These are phyloP conservation scores for Dissophora ornata DNA, from an alignment of 192 early-diverging fungal species.

Conservation along the genomic window DNA sequence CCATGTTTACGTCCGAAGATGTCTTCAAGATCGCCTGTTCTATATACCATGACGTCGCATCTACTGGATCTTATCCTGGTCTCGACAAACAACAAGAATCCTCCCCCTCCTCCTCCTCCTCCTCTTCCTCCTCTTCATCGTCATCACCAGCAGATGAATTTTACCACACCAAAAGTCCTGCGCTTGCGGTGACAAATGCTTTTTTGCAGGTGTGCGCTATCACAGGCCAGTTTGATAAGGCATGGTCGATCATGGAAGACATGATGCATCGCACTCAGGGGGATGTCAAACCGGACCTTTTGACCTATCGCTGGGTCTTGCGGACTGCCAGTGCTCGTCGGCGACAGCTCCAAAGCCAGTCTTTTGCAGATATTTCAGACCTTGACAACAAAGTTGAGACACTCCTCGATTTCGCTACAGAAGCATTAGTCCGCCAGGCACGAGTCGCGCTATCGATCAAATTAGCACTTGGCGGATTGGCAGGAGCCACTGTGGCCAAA, in stretches of 20 bases:
- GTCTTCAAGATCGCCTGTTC: constrained; percentile 30
- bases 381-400: constrained; percentile 5
- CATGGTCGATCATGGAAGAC: constrained; percentile 14
- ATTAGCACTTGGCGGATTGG: constrained; percentile 30
- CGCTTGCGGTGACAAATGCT: constrained; percentile 31
- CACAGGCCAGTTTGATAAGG: constrained; percentile 36
- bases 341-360: neutral
- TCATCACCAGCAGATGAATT: too few species aligned
- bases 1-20: constrained; percentile 31
- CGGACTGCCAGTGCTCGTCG: constrained; percentile 10
- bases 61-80: neutral
- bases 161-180: neutral
- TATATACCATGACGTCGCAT: constrained; percentile 19
- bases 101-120: too few species aligned
- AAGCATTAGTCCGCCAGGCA: constrained; percentile 20
- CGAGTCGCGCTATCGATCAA: constrained; percentile 34
- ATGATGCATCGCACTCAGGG: constrained; percentile 36
- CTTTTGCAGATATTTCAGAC: neutral
- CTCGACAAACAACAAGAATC: too few species aligned
- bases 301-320: constrained; percentile 30
- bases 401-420: constrained; percentile 15
- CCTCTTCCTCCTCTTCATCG: too few species aligned
- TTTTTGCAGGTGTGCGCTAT: constrained; percentile 40
- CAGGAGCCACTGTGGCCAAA: constrained; percentile 35
- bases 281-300: constrained; percentile 41